Evolutionary conservation across 805 yeast species (phyloP).

Genomic region (Nakazawaea wickerhamii): DNA sequence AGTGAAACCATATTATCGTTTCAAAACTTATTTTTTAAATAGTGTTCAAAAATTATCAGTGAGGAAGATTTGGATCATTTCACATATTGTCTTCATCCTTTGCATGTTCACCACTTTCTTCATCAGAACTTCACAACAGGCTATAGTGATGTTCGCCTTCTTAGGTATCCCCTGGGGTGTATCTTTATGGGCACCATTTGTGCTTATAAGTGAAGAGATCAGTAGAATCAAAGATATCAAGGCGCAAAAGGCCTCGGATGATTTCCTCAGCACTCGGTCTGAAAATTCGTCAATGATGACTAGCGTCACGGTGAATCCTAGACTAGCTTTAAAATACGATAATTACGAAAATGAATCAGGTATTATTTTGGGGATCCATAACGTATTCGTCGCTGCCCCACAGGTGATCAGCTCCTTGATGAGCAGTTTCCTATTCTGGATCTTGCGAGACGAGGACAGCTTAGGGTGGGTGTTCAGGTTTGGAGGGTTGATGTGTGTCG

Average conservation of each 20-base stretch:
- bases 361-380: constrained; percentile 49
- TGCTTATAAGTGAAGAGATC: constrained; percentile 52
- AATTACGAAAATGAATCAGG: constrained; percentile 51
- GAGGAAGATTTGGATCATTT: constrained; percentile 41
- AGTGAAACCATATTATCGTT: neutral
- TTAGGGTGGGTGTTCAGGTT: constrained; percentile 54
- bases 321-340: constrained; percentile 27
- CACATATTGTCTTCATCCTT: constrained; percentile 44
- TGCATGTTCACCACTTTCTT: constrained; percentile 45
- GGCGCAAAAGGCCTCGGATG: constrained; percentile 21
- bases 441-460: constrained; percentile 31
- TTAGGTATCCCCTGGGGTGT: constrained; percentile 62
- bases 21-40: constrained; percentile 11
- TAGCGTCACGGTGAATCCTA: constrained; percentile 11
- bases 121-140: constrained; percentile 33
- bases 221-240: constrained; percentile 46
- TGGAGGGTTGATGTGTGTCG: constrained; percentile 46
- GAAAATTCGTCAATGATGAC: constrained; percentile 7
- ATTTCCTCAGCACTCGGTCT: constrained; percentile 9
- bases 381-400: constrained; percentile 53
- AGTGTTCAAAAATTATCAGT: constrained; percentile 23
- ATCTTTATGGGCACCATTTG: constrained; percentile 65
- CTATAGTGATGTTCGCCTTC: constrained; percentile 43
- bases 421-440: constrained; percentile 39
- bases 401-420: constrained; percentile 48